phyloP scores from a whole-genome alignment of 495 filamentous ascomycete species.

The Choiromyces venosus region DNA sequence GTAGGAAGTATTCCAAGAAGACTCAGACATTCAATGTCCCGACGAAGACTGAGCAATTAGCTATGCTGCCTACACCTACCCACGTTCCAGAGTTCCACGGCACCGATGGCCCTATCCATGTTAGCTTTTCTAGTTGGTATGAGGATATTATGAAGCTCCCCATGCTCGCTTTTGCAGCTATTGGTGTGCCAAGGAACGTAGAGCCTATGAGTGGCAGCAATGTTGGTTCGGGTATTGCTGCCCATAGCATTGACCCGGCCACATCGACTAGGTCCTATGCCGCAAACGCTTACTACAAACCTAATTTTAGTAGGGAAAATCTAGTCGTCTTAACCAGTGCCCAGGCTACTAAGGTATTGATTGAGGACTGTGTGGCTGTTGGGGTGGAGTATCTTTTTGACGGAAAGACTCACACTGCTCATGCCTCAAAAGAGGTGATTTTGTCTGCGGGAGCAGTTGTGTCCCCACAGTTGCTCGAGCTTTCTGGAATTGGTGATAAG shows the following conservation, averaged over 20 bases:
- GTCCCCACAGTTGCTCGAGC: slow-evolving; percentile 52
- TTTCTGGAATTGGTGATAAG: slow-evolving; percentile 51
- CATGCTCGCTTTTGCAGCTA: not conserved
- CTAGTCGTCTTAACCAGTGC: slow-evolving; percentile 10
- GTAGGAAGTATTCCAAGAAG: not conserved
- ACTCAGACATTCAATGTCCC: not conserved
- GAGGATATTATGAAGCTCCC: not conserved
- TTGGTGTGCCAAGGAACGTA: slow-evolving; percentile 2
- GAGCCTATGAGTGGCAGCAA: slow-evolving; percentile 1
- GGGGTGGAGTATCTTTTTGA: slow-evolving; percentile 18
- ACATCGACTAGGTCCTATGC: not conserved
- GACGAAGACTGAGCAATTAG: not conserved
- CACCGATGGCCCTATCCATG: slow-evolving; percentile 3
- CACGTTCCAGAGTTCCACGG: not conserved
- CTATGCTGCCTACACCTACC: not conserved
- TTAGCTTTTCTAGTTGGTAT: not conserved
- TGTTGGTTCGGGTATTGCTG: not conserved
- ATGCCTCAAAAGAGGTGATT: slow-evolving; percentile 48
- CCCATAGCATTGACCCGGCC: not conserved
- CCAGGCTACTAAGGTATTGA: not conserved
- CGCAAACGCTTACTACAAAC: slow-evolving; percentile 40
- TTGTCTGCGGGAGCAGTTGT: slow-evolving; percentile 53
- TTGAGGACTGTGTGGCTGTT: not conserved
- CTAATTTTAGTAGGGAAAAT: slow-evolving; percentile 28
- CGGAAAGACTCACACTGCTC: not conserved